These are phyloP conservation scores for Chlamydomonas urium DNA, from an alignment of 139 green algal genomes.

Conservation along the genomic window DNA sequence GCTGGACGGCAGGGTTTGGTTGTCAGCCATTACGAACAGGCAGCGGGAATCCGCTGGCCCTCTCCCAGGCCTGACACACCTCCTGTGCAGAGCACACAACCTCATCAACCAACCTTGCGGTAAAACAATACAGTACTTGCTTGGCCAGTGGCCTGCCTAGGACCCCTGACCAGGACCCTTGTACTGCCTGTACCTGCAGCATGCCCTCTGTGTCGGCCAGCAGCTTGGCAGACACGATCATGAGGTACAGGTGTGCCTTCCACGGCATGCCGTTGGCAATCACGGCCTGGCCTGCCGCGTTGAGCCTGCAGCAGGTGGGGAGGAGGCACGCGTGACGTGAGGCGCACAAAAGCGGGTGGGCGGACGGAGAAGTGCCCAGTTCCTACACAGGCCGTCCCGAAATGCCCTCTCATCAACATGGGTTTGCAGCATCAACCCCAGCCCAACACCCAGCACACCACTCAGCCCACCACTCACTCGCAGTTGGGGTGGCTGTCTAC, in stretches of 20 bases:
- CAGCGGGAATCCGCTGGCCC: too few relatives aligned
- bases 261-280: conserved; percentile 44
- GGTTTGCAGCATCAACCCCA: not conserved
- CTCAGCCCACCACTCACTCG: not conserved
- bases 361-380: too few relatives aligned
- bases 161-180: not conserved
- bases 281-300: conserved; percentile 24
- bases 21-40: too few relatives aligned
- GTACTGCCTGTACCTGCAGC: conserved; percentile 40
- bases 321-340: too few relatives aligned
- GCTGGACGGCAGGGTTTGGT: too few relatives aligned
- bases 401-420: not conserved
- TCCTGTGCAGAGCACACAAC: not conserved
- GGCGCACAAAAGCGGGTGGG: too few relatives aligned
- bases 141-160: too few relatives aligned
- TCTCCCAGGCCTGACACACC: too few relatives aligned
- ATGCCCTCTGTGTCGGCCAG: conserved; percentile 51
- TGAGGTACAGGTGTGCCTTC: conserved; percentile 46
- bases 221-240: conserved; percentile 53
- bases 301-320: conserved; percentile 10
- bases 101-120: not conserved
- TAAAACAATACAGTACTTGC: not conserved
- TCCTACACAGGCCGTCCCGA: too few relatives aligned
- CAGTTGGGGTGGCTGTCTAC: conserved; percentile 44
- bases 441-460: not conserved